phyloP scores from a whole-genome alignment of 2,329 filamentous ascomycete species.

The Ophiostoma montium region DNA sequence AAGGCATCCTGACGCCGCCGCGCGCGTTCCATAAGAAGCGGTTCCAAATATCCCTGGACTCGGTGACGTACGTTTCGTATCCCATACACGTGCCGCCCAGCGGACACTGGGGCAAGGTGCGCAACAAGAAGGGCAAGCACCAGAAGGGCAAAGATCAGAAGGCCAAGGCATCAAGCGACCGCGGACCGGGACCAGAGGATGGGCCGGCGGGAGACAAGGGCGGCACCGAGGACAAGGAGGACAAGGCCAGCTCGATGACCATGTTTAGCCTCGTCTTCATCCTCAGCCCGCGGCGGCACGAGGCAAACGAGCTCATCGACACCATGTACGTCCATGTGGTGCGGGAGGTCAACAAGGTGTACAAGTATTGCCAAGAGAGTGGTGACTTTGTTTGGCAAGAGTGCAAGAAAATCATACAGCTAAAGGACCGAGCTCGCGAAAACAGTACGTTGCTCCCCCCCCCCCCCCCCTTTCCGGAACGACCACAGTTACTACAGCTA shows the following conservation, averaged over 20 bases:
- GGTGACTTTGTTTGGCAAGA: constrained; percentile 87
- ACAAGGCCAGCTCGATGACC: constrained; percentile 61
- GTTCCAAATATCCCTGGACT: constrained; percentile 72
- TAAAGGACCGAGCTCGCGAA: constrained; percentile 73
- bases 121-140: constrained; percentile 17
- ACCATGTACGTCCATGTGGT: constrained; percentile 74
- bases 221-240: constrained; percentile 32
- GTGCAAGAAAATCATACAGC: constrained; percentile 63
- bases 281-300: constrained; percentile 62
- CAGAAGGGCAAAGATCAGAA: constrained; percentile 9
- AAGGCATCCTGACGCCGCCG: constrained; percentile 64
- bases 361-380: constrained; percentile 84
- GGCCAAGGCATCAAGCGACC: constrained; percentile 1
- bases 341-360: constrained; percentile 81
- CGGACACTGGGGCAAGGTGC: constrained; percentile 47
- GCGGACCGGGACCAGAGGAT: constrained; percentile 15
- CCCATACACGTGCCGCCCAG: constrained; percentile 71
- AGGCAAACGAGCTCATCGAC: constrained; percentile 62
- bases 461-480: too few species aligned
- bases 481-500: too few species aligned
- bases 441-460: constrained; percentile 42
- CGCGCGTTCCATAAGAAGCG: constrained; percentile 64
- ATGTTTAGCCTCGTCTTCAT: constrained; percentile 99
- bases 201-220: constrained; percentile 14
- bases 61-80: constrained; percentile 67